phyloP scores from a whole-genome alignment of 2,329 filamentous ascomycete species.

The Trichoderma sp. region DNA sequence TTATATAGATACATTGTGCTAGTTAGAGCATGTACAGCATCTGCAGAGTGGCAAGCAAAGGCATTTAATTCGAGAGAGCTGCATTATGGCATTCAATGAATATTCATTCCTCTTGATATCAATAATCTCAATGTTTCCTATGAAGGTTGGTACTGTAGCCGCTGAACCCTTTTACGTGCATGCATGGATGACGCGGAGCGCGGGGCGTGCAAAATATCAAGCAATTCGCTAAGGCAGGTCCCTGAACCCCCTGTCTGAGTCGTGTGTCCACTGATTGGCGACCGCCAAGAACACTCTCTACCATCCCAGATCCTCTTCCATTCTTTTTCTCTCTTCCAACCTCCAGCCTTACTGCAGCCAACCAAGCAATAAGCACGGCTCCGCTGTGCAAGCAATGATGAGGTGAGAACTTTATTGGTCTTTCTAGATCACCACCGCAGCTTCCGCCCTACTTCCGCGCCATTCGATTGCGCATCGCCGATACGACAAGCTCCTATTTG shows the following conservation, averaged over 20 bases:
- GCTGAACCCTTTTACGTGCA: neutral
- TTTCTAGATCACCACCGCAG: neutral
- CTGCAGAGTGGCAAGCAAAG: neutral
- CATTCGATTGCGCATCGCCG: neutral
- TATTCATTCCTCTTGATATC: neutral
- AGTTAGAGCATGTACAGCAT: neutral
- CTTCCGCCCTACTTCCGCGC: neutral
- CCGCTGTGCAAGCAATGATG: neutral
- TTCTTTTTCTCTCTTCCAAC: neutral
- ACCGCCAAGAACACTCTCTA: neutral
- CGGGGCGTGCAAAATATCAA: constrained; percentile 1
- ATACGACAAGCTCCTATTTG: neutral
- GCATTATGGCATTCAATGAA: neutral
- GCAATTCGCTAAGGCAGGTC: constrained; percentile 16
- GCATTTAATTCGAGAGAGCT: neutral
- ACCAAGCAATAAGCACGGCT: neutral
- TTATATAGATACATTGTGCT: neutral
- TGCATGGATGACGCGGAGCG: constrained; percentile 3
- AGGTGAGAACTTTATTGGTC: neutral
- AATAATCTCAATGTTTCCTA: neutral
- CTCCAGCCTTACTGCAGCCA: neutral
- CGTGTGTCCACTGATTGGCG: neutral
- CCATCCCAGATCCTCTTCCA: neutral
- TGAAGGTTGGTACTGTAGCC: neutral
- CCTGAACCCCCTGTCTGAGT: constrained; percentile 1